Percentiles rank a stretch among this genome's conserved stretches.
Conservation (phyloP, 106 monocot genomes). For the Vanilla planifolia region DNA sequence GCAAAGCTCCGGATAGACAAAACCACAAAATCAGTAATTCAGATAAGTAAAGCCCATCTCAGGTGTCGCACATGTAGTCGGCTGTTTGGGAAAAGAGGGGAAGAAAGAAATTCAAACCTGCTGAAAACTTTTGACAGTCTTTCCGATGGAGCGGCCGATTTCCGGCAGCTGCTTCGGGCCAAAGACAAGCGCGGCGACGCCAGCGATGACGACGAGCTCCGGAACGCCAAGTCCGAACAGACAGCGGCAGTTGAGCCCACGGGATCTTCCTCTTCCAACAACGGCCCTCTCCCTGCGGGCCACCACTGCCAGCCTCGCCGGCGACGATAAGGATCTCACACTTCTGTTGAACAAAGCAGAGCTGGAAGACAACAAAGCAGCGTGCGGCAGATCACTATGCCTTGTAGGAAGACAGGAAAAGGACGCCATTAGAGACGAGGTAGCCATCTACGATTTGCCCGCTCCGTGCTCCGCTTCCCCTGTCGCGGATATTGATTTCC, state of each 20-base stretch:
- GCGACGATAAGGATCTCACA: not conserved
- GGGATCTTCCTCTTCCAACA: slow-evolving; percentile 1
- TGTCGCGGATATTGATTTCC: too few species aligned
- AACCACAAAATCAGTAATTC: not conserved
- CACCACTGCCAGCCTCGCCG: not conserved
- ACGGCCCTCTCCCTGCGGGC: not conserved
- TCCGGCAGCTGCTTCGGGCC: slow-evolving; percentile 94
- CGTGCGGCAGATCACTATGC: slow-evolving; percentile 9
- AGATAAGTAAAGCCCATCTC: not conserved
- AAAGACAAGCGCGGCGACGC: slow-evolving; percentile 83
- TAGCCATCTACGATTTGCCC: slow-evolving; percentile 20
- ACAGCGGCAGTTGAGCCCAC: slow-evolving; percentile 45
- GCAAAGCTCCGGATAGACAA: not conserved
- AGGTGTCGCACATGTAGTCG: not conserved
- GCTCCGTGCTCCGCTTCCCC: too few species aligned
- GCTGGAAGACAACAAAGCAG: slow-evolving; percentile 13
- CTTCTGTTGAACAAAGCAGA: slow-evolving; percentile 14
- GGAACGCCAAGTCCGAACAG: slow-evolving; percentile 93
- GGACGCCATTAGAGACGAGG: slow-evolving; percentile 17
- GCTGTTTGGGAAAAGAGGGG: not conserved
- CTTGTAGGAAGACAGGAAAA: not conserved
- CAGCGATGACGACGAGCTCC: slow-evolving; percentile 93
- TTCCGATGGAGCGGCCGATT: slow-evolving; percentile 78
- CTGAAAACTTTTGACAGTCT: slow-evolving; percentile 96
- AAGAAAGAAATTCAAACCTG: slow-evolving; percentile 34